Evolutionary conservation across 2,329 filamentous ascomycete species (phyloP), one percentile per base, ranked within the genome.

Genomic region (Zasmidium angulare): DNA sequence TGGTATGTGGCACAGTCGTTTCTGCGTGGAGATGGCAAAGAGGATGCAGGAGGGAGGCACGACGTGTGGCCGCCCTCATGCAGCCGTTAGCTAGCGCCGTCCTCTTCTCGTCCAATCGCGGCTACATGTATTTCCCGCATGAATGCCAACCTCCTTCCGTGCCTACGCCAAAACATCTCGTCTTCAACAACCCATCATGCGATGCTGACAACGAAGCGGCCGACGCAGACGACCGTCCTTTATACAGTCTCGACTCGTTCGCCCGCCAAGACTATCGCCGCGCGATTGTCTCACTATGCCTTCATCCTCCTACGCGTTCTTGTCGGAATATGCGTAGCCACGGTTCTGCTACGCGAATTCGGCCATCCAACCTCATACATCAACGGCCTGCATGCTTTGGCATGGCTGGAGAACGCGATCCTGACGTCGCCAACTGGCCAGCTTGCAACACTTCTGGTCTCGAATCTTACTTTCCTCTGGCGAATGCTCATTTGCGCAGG

Each of bases 241-340:
- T 98, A 93, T 81, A 96, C 89, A 26, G 90, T 97, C 57, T 95
- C 93, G 36, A 97, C 93, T 59, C 85, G 86, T 48, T 86, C 89
- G 12, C 71, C 75, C 12, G 76, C 75, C 36, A 74, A 73, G 10
- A 82, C 78, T 17, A 69, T 82, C 29, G 69, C 79, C 14, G 77
- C 81, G 12, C 78, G 75, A 58, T 58, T 65, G 73, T 75, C 61
- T 19, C 61, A 24, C 59, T 59, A 43, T 19, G 56, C 81, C 29
- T 72, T 78, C 47, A 66, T 84, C 51, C 60, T 81, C 4, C 58
- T 80, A 2, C 79, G 83, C 19, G 63, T 79, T 2, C 2, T 79
- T 1, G 59, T 81, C 2, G 80, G 79, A 29, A 49, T 76, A 17
- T 69, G 72, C 21, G 74, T 81, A 0, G 55, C 81, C 0, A 59